Percentiles rank a stretch among this genome's conserved stretches.
Evolutionary conservation across 2,329 filamentous ascomycete species (phyloP).

Genomic region (Pseudogymnoascus sp.): DNA sequence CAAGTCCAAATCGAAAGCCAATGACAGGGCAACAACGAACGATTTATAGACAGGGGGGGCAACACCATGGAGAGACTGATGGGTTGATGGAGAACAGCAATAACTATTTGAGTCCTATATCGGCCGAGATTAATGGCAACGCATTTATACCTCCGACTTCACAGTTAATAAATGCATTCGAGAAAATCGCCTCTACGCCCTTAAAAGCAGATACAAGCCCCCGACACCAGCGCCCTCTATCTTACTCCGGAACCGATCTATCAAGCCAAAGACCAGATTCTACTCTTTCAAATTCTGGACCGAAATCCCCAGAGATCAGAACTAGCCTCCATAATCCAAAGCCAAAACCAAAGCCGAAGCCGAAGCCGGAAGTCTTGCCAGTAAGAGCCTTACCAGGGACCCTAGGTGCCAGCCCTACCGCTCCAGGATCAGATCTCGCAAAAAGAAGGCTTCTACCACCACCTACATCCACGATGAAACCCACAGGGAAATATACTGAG

Average conservation of each 20-base stretch:
- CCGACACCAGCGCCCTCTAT: background rate
- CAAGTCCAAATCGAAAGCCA: slow-evolving; percentile 33
- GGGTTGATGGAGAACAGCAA: slow-evolving; percentile 1
- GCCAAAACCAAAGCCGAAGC: slow-evolving; percentile 24
- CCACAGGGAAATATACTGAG: background rate
- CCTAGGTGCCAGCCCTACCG: background rate
- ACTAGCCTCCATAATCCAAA: slow-evolving; percentile 8
- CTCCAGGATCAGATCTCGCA: background rate
- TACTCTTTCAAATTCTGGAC: background rate
- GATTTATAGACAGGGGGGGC: background rate
- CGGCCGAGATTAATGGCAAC: background rate
- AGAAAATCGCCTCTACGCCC: background rate
- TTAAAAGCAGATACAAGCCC: background rate
- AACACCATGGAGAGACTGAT: background rate
- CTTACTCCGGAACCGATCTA: background rate
- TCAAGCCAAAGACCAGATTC: background rate
- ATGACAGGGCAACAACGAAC: background rate
- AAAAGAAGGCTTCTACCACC: background rate
- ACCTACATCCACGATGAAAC: background rate
- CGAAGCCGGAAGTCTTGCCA: slow-evolving; percentile 12
- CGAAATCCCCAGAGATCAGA: background rate
- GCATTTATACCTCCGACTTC: slow-evolving; percentile 4
- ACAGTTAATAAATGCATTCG: background rate
- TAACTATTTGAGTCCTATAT: slow-evolving; percentile 1
- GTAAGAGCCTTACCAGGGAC: background rate